phyloP scores from a whole-genome alignment of 148 eudicot genomes.

The Silene conica region DNA sequence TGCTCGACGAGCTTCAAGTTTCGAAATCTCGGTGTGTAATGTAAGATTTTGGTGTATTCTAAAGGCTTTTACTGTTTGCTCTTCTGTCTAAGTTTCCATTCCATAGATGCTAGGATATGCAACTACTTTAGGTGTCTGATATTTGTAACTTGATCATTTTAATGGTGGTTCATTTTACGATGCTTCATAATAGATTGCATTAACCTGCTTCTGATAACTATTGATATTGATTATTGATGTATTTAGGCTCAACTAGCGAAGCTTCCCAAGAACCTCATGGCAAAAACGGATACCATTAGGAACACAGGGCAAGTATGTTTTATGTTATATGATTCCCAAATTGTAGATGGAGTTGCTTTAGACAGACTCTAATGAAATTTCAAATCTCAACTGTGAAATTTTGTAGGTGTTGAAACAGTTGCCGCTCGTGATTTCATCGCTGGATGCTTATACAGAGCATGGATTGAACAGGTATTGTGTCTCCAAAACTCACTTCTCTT shows the following conservation, averaged over 20 bases:
- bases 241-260: slow-evolving; percentile 28
- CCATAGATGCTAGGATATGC: neutral
- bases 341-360: neutral
- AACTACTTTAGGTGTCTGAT: neutral
- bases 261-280: slow-evolving; percentile 33
- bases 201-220: neutral
- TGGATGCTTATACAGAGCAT: slow-evolving; percentile 81
- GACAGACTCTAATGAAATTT: neutral
- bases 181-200: neutral
- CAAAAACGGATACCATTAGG: slow-evolving; percentile 23
- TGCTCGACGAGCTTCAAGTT: neutral
- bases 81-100: neutral
- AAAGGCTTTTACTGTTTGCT: neutral
- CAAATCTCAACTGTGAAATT: slow-evolving; percentile 2
- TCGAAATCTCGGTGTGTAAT: neutral
- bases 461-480: slow-evolving; percentile 61
- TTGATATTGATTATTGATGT: slow-evolving; percentile 17
- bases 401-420: slow-evolving; percentile 70
- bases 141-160: too few species aligned
- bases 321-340: neutral
- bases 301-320: slow-evolving; percentile 31
- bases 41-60: neutral
- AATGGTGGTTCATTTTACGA: neutral
- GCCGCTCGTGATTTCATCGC: slow-evolving; percentile 74
- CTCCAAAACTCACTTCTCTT: neutral